Percentiles rank a stretch among this genome's conserved stretches.
Conservation (phyloP, 192 early-diverging fungal genomes). For the Dispira parvispora region DNA sequence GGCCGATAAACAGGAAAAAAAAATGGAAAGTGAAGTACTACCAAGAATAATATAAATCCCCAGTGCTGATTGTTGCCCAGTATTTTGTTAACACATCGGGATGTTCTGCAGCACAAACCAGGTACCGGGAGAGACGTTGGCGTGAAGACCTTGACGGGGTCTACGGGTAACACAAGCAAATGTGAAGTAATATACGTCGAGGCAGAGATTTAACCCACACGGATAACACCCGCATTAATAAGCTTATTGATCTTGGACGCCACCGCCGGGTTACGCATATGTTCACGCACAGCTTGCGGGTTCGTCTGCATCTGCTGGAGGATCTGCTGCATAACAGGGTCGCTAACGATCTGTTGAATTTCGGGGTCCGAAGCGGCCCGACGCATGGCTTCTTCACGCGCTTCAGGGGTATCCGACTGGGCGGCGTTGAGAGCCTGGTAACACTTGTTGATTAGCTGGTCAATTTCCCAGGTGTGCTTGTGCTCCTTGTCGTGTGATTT, state of each 20-base stretch:
- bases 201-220: conserved; percentile 32
- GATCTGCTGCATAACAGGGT: conserved; percentile 94
- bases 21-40: too few species aligned
- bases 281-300: conserved; percentile 80
- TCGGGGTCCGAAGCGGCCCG: conserved; percentile 88
- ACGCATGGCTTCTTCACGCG: conserved; percentile 61
- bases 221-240: conserved; percentile 74
- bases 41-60: too few species aligned
- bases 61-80: too few species aligned
- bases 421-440: conserved; percentile 57
- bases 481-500: conserved; percentile 61
- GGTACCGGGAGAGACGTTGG: too few species aligned
- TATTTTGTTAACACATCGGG: too few species aligned
- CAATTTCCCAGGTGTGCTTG: conserved; percentile 74
- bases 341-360: conserved; percentile 64
- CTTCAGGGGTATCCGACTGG: conserved; percentile 32
- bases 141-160: too few species aligned
- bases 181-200: too few species aligned
- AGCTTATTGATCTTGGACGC: conserved; percentile 91
- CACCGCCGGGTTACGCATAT: conserved; percentile 88
- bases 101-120: too few species aligned
- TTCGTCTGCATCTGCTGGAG: conserved; percentile 95
- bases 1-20: too few species aligned
- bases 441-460: conserved; percentile 60
- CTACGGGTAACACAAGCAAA: too few species aligned